A percentile compares a stretch with the other conserved stretches of the same genome.
Conservation (phyloP, 1,139 yeast genomes). For the Kluyveromyces sp. region DNA sequence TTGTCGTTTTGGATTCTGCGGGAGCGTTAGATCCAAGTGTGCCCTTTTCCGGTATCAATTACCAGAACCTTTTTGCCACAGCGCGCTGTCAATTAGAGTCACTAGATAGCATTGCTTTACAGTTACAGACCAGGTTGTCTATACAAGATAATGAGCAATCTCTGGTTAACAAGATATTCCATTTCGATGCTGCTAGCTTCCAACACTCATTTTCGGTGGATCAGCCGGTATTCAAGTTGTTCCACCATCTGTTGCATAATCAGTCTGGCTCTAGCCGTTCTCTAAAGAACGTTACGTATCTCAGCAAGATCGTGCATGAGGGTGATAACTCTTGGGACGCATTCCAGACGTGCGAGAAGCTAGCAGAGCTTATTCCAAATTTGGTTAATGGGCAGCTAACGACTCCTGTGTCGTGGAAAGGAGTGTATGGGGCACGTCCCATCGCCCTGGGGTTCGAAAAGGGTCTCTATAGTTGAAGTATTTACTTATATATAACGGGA, state of each 20-base stretch:
- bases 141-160: constrained; percentile 14
- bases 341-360: constrained; percentile 41
- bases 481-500: not conserved
- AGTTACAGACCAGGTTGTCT: constrained; percentile 18
- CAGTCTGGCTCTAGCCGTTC: constrained; percentile 3
- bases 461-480: constrained; percentile 56
- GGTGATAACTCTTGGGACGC: constrained; percentile 86
- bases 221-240: constrained; percentile 24
- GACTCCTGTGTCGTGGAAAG: constrained; percentile 73
- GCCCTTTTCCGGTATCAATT: constrained; percentile 8
- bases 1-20: constrained; percentile 61
- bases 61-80: constrained; percentile 14
- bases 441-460: constrained; percentile 65
- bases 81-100: constrained; percentile 22
- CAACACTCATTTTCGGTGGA: constrained; percentile 24
- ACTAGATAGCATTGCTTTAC: constrained; percentile 16
- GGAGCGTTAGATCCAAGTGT: constrained; percentile 47
- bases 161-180: constrained; percentile 18
- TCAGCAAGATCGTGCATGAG: constrained; percentile 59
- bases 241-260: constrained; percentile 22
- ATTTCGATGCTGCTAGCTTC: constrained; percentile 20
- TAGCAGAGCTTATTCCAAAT: constrained; percentile 26
- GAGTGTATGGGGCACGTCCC: constrained; percentile 70
- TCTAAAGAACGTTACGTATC: constrained; percentile 18
- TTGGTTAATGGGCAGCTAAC: constrained; percentile 31